Conservation (phyloP, 345 rosid genomes). For the Zanthoxylum bungeanum region DNA sequence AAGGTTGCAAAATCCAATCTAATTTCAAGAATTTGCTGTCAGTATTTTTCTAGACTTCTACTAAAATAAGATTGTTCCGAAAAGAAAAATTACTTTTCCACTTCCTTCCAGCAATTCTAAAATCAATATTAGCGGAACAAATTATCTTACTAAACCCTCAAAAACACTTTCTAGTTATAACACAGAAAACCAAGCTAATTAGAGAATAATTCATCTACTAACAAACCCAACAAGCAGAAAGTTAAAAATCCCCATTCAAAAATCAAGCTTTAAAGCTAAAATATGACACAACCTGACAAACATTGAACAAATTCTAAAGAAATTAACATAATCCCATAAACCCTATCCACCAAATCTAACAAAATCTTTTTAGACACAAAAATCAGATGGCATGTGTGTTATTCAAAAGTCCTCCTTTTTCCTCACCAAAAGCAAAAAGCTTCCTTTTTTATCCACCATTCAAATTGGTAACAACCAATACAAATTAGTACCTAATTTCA, state of each 20-base stretch:
- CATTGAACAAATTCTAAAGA: neutral
- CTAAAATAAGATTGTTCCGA: too few relatives aligned
- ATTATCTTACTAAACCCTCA: neutral
- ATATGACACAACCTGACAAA: too few relatives aligned
- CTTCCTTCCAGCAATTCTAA: neutral
- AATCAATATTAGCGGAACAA: neutral
- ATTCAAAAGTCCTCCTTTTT: neutral
- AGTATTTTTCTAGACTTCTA: too few relatives aligned
- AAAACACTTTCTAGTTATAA: too few relatives aligned
- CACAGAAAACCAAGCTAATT: too few relatives aligned
- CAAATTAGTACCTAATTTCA: constrained; percentile 11
- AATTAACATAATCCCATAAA: neutral
- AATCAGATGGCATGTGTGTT: neutral
- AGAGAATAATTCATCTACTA: too few relatives aligned
- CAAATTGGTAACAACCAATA: neutral
- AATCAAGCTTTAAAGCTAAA: too few relatives aligned
- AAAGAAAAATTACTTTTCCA: neutral
- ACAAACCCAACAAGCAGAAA: too few relatives aligned
- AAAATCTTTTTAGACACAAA: neutral
- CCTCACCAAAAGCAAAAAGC: neutral
- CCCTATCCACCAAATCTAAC: neutral
- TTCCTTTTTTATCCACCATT: neutral
- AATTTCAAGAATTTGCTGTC: too few relatives aligned
- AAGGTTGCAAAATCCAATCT: too few relatives aligned
- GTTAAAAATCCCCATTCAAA: neutral